phyloP scores from a whole-genome alignment of 2,329 filamentous ascomycete species.

The Albophoma yamanashiensis region DNA sequence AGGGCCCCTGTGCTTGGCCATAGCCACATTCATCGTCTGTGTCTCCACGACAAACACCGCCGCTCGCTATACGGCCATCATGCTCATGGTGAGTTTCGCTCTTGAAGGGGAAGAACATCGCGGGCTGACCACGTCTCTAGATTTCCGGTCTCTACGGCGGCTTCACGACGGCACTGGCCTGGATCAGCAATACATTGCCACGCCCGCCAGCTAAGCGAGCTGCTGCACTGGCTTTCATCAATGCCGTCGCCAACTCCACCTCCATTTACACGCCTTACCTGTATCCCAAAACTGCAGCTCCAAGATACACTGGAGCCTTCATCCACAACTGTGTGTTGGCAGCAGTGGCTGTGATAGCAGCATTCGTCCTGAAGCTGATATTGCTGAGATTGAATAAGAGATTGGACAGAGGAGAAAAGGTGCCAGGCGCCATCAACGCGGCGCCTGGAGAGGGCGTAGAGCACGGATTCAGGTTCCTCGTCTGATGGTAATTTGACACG shows the following conservation, averaged over 20 bases:
- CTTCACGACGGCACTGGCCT: conserved; percentile 59
- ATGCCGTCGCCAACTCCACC: conserved; percentile 43
- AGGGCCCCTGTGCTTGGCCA: conserved; percentile 48
- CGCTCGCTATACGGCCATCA: conserved; percentile 59
- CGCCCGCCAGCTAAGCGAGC: conserved; percentile 64
- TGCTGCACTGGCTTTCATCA: conserved; percentile 63
- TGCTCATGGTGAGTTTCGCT: conserved; percentile 46
- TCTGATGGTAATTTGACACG: conserved; percentile 22
- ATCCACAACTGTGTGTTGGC: conserved; percentile 57
- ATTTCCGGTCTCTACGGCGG: conserved; percentile 51
- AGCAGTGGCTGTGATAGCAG: conserved; percentile 52
- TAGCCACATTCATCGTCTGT: conserved; percentile 57
- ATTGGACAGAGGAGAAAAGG: conserved; percentile 51
- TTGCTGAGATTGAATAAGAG: conserved; percentile 58
- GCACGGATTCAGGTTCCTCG: conserved; percentile 56
- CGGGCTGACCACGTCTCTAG: conserved; percentile 10
- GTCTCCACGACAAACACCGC: conserved; percentile 49
- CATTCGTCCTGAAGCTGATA: conserved; percentile 51
- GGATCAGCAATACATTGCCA: conserved; percentile 68
- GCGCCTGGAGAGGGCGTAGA: conserved; percentile 42
- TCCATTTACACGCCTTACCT: conserved; percentile 62
- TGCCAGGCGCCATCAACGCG: conserved; percentile 33
- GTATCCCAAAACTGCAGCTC: conserved; percentile 41
- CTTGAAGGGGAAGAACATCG: background rate
- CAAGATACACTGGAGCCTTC: conserved; percentile 46